Base-by-base conservation (phyloP, 2,329 filamentous ascomycete species). In the Metarhizium brunneum region DNA sequence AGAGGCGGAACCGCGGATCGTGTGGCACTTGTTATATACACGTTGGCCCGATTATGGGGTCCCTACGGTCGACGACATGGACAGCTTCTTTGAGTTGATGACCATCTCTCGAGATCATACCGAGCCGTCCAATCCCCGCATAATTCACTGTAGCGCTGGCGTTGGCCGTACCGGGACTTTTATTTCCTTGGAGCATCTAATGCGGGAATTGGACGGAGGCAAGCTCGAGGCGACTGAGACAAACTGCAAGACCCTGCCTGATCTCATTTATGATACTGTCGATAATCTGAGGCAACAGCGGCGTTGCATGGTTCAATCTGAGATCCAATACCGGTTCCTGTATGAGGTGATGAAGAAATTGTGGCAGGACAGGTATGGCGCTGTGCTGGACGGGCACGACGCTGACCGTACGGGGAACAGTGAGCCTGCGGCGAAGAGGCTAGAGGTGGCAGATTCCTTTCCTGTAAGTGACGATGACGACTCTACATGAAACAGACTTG, bases 121-220 rank as follows among this genome's bases (percentile, higher is more conserved):
- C 67, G 81, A 80, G 40, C 72, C 74, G 1, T 73, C 73, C 7
- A 73, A 76, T 64, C 89, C 92, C 4, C 85, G 92, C 55, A 85
- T 97, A 57, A 81, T 91, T 11, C 88, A 92, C 70, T 92, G 88
- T 74, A 95, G 90, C 66, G 94, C 94, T 7, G 94, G 94, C 43
- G 92, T 99, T 14, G 94, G 94, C 13, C 84, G 94, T 55, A 95
- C 89, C 7, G 94, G 94, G 38, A 97, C 94, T 0, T 99, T 97
- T 67, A 96, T 99, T 64, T 88, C 90, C 2, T 80, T 99, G n/a
- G 94, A 97, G 71, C 90, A 95, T 69, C 81, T 99, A 30, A 79
- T 95, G 60, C 81, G 85, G 40, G 90, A 96, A 70, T 78, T 97
- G 10, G 84, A 89, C 30, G 80, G 84, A 6, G 92, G 91, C 52